Conservation (phyloP, 208 protist species). For the Trypanosomatidae sp. region DNA sequence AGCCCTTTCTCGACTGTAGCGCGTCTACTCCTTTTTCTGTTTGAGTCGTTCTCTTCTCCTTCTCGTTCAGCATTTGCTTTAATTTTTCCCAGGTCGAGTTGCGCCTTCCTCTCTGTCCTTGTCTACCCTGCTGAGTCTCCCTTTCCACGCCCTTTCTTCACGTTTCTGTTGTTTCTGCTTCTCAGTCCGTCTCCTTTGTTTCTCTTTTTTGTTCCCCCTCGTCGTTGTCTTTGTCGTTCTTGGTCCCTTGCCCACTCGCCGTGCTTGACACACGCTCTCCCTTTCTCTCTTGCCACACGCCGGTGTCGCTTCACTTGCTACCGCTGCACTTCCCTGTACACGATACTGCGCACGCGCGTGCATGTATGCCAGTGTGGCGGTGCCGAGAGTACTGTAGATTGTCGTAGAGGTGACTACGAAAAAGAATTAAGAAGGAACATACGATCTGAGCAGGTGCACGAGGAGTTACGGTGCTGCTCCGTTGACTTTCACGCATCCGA, state of each 20-base stretch:
- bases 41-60: not conserved
- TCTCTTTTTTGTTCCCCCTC: not conserved
- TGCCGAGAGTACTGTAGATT: not conserved
- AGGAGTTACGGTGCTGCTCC: not conserved
- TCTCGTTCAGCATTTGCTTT: not conserved
- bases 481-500: not conserved
- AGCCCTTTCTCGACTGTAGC: not conserved
- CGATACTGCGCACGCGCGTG: not conserved
- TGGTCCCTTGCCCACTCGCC: not conserved
- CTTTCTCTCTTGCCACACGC: not conserved
- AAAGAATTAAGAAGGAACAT: not conserved
- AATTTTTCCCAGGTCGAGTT: not conserved
- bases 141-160: constrained; percentile 9
- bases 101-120: not conserved
- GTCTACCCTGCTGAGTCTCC: constrained; percentile 7
- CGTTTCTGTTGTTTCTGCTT: not conserved
- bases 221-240: not conserved
- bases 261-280: not conserved
- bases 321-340: not conserved
- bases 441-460: not conserved
- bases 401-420: not conserved
- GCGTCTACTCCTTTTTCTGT: constrained; percentile 4
- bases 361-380: not conserved
- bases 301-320: not conserved
- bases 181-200: not conserved